These are phyloP conservation scores for Dipteronia dyeriana DNA, from an alignment of 345 rosid genomes.

Conservation along the genomic window DNA sequence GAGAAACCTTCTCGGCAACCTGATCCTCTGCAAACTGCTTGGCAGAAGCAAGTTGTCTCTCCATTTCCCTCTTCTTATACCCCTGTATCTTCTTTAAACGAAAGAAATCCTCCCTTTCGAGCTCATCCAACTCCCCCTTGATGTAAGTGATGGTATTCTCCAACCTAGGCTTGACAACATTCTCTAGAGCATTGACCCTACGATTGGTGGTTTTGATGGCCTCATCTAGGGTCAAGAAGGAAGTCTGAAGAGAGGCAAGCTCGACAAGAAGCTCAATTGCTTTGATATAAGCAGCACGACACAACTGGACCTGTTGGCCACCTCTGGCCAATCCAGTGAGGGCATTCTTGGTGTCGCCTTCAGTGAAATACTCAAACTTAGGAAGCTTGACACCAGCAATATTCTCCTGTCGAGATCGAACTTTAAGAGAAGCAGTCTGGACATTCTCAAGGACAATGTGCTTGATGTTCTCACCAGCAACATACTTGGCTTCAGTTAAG, in stretches of 20 bases:
- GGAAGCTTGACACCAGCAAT: conserved; percentile 95
- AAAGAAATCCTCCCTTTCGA: conserved; percentile 93
- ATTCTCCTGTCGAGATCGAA: conserved; percentile 78
- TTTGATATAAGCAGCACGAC: conserved; percentile 88
- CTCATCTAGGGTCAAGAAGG: conserved; percentile 89
- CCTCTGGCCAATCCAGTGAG: conserved; percentile 96
- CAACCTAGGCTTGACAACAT: conserved; percentile 85
- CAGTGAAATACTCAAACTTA: conserved; percentile 76
- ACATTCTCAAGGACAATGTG: conserved; percentile 83
- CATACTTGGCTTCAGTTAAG: conserved; percentile 79
- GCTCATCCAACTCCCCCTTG: conserved; percentile 90
- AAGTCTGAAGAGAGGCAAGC: conserved; percentile 96
- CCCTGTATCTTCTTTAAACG: conserved; percentile 90
- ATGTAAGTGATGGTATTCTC: conserved; percentile 87
- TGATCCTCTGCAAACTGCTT: conserved; percentile 68
- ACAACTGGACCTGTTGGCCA: conserved; percentile 86
- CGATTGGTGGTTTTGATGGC: conserved; percentile 96
- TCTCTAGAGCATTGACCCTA: conserved; percentile 89
- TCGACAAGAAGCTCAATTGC: conserved; percentile 86
- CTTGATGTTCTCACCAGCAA: conserved; percentile 87
- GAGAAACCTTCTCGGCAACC: conserved; percentile 64
- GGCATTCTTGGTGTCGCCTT: conserved; percentile 85
- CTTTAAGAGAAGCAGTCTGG: conserved; percentile 74
- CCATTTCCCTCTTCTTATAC: conserved; percentile 76
- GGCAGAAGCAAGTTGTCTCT: conserved; percentile 51